phyloP scores from a whole-genome alignment of 805 yeast genomes.

The Barnettozyma pratensis region DNA sequence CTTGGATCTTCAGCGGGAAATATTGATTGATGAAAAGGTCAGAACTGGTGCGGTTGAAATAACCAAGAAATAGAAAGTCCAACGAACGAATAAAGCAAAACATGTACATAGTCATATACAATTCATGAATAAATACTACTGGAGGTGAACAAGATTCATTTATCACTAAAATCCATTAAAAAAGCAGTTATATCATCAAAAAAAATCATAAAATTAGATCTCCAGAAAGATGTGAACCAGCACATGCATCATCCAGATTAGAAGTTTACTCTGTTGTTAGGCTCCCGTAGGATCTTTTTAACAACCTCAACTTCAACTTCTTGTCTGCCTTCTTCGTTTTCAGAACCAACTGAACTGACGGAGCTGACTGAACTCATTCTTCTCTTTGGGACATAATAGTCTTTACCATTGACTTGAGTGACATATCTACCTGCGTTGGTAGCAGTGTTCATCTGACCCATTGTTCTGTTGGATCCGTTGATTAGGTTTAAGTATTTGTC shows the following conservation, averaged over 20 bases:
- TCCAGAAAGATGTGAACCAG: background rate
- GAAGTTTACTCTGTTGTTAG: slow-evolving; percentile 18
- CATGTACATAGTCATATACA: background rate
- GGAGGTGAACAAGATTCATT: no score
- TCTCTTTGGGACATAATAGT: slow-evolving; percentile 17
- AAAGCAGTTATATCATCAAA: no score
- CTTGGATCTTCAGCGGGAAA: slow-evolving; percentile 66
- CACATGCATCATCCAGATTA: background rate
- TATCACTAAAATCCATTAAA: no score
- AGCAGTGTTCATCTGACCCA: slow-evolving; percentile 19
- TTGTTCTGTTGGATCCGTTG: slow-evolving; percentile 15
- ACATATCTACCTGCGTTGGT: slow-evolving; percentile 17
- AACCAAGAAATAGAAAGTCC: slow-evolving; percentile 23
- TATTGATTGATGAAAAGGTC: slow-evolving; percentile 51
- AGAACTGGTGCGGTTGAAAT: no score
- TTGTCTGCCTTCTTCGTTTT: background rate
- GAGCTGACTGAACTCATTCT: slow-evolving; percentile 20
- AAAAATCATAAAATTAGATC: background rate
- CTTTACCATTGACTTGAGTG: slow-evolving; percentile 15
- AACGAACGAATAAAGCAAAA: background rate
- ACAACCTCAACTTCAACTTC: background rate
- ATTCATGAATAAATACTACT: no score
- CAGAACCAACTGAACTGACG: slow-evolving; percentile 3
- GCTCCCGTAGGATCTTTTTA: slow-evolving; percentile 8
- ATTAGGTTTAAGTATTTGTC: slow-evolving; percentile 24